These are phyloP conservation scores for Sanghuangporus baumii DNA, from an alignment of 1,284 basidiomycete genomes.

Conservation along the genomic window DNA sequence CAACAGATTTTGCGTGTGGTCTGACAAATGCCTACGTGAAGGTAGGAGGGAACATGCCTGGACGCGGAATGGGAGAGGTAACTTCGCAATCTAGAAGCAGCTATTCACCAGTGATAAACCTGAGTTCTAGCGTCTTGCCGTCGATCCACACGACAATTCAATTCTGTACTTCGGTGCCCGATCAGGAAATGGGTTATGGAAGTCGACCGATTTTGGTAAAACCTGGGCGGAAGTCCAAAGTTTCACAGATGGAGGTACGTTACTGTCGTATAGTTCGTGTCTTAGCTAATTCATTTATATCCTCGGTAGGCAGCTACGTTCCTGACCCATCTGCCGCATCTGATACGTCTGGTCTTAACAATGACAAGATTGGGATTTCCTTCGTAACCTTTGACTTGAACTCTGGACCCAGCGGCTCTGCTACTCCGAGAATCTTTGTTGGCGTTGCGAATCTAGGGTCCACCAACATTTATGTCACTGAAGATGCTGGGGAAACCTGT, in stretches of 20 bases:
- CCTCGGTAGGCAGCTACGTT: slow-evolving; percentile 42
- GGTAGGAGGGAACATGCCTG: slow-evolving; percentile 57
- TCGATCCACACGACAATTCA: slow-evolving; percentile 58
- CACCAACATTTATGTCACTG: slow-evolving; percentile 49
- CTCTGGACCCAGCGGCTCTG: slow-evolving; percentile 43
- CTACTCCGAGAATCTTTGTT: slow-evolving; percentile 61
- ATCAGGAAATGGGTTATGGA: slow-evolving; percentile 59
- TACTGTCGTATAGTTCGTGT: not conserved
- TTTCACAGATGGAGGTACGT: slow-evolving; percentile 48
- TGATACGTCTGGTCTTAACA: slow-evolving; percentile 51
- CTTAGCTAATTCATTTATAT: not conserved
- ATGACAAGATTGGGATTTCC: slow-evolving; percentile 49
- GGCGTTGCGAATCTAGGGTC: slow-evolving; percentile 54
- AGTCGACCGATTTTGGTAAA: slow-evolving; percentile 50
- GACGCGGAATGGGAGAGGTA: slow-evolving; percentile 45
- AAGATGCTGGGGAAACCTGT: slow-evolving; percentile 54
- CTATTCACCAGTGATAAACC: not conserved
- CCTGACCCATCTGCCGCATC: slow-evolving; percentile 50
- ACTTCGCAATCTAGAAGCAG: slow-evolving; percentile 7
- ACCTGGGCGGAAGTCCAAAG: slow-evolving; percentile 53
- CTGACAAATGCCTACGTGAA: not conserved
- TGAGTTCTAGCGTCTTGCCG: slow-evolving; percentile 44
- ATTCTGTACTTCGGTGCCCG: slow-evolving; percentile 59
- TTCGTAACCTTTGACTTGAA: slow-evolving; percentile 64
- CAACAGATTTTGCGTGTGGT: slow-evolving; percentile 23